A percentile compares a stretch with the other conserved stretches of the same genome.
Evolutionary conservation across 176 grass and related monocot genomes (phyloP).

Genomic region (Juncus inflexus): DNA sequence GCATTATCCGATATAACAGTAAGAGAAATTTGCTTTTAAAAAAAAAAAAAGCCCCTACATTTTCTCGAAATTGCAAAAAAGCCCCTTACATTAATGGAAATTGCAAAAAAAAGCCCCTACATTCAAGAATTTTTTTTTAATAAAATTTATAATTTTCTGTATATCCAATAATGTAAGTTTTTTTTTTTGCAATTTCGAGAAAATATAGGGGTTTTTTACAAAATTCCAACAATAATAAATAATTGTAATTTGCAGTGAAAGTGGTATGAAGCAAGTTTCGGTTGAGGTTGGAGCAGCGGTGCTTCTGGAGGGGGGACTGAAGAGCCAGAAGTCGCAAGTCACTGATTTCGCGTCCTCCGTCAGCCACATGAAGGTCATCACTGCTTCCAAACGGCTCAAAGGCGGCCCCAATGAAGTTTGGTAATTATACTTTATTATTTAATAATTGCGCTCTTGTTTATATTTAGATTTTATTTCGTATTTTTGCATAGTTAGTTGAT

Average conservation of each 20-base stretch:
- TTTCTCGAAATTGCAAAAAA: too few species aligned
- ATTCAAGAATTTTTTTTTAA: too few species aligned
- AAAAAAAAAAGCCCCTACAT: too few species aligned
- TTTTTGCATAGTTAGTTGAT: not conserved
- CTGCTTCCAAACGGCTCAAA: slow-evolving; percentile 94
- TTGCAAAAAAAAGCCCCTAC: too few species aligned
- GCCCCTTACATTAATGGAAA: too few species aligned
- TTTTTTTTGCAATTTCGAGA: too few species aligned
- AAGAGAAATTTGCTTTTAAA: too few species aligned
- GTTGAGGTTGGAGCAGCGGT: slow-evolving; percentile 85
- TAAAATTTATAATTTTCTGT: too few species aligned
- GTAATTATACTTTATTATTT: slow-evolving; percentile 30
- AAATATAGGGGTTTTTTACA: too few species aligned
- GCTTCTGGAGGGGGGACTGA: slow-evolving; percentile 66
- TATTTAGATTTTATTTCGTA: not conserved
- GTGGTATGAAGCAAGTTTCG: slow-evolving; percentile 49
- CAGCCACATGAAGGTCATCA: slow-evolving; percentile 94
- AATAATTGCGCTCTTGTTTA: slow-evolving; percentile 13
- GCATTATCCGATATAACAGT: too few species aligned
- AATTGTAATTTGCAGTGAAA: slow-evolving; percentile 33
- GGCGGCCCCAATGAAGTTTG: slow-evolving; percentile 83
- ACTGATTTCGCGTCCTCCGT: slow-evolving; percentile 62
- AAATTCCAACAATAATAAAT: too few species aligned
- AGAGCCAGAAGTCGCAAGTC: slow-evolving; percentile 72
- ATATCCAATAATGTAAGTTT: too few species aligned